Conservation (phyloP, 306 rosid genomes). For the Cucumis hystrix region DNA sequence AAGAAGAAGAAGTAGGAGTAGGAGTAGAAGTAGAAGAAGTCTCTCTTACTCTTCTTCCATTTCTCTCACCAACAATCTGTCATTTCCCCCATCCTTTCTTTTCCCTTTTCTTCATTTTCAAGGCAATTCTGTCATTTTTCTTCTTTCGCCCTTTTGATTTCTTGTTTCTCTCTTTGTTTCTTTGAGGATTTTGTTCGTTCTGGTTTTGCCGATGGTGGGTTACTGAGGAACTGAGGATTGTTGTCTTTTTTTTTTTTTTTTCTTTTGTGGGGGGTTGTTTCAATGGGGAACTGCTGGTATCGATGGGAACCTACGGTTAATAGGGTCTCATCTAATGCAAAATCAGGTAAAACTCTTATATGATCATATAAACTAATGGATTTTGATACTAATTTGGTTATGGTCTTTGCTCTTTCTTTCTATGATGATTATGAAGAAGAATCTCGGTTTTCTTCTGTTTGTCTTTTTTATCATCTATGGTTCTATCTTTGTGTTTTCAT, state of each 20-base stretch:
- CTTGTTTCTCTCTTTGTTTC: constrained; percentile 10
- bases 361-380: not conserved
- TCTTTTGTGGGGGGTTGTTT: constrained; percentile 8
- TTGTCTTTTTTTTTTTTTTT: not conserved
- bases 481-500: not conserved
- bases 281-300: constrained; percentile 87
- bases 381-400: not conserved
- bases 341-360: constrained; percentile 41
- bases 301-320: constrained; percentile 48
- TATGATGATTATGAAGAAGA: not conserved
- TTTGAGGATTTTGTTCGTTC: constrained; percentile 5
- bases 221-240: constrained; percentile 17
- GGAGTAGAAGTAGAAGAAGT: not conserved
- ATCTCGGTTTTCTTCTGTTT: not conserved
- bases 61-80: constrained; percentile 9
- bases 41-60: not conserved
- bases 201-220: constrained; percentile 27
- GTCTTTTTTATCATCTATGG: not conserved
- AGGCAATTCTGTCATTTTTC: not conserved
- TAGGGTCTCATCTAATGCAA: constrained; percentile 81
- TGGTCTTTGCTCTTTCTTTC: not conserved
- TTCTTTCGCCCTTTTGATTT: not conserved
- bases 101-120: not conserved
- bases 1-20: not conserved
- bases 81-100: not conserved